Percentiles rank a stretch among this genome's conserved stretches.
These are phyloP conservation scores for Hanseniaspora clermontiae DNA, from an alignment of 805 yeast genomes.

Conservation along the genomic window DNA sequence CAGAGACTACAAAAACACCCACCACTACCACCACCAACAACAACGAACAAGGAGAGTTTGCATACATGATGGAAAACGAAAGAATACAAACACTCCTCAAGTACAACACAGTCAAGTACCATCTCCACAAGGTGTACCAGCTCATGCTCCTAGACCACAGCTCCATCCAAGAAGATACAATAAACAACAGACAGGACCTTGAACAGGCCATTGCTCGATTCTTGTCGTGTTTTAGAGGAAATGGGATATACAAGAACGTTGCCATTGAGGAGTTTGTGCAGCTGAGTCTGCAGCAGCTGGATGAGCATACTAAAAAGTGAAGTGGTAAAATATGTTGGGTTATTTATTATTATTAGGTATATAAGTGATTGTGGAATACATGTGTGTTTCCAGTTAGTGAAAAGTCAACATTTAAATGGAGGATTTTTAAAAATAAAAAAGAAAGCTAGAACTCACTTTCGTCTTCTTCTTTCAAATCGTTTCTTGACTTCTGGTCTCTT, in stretches of 20 bases:
- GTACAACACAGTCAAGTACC: constrained; percentile 39
- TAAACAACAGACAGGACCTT: constrained; percentile 25
- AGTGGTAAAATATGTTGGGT: neutral
- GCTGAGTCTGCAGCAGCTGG: constrained; percentile 17
- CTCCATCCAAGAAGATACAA: constrained; percentile 15
- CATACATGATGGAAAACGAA: constrained; percentile 29
- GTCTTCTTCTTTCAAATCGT: constrained; percentile 33
- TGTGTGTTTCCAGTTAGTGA: too few relatives aligned
- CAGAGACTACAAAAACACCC: constrained; percentile 11
- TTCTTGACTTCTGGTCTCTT: constrained; percentile 35
- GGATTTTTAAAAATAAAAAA: too few relatives aligned
- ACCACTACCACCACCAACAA: neutral
- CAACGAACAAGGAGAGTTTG: constrained; percentile 24
- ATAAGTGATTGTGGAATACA: neutral
- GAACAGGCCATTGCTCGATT: constrained; percentile 46
- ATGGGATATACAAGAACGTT: constrained; percentile 50
- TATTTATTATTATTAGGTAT: neutral
- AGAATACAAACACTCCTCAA: constrained; percentile 36
- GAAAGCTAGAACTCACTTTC: constrained; percentile 19
- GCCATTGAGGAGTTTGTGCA: constrained; percentile 52
- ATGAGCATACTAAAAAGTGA: neutral
- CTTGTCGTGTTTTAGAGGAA: constrained; percentile 41
- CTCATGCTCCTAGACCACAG: constrained; percentile 28
- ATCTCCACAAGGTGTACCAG: constrained; percentile 37
- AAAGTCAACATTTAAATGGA: too few relatives aligned